These are phyloP conservation scores for Russula griseocarnosa DNA, from an alignment of 768 basidiomycete species.

Conservation along the genomic window DNA sequence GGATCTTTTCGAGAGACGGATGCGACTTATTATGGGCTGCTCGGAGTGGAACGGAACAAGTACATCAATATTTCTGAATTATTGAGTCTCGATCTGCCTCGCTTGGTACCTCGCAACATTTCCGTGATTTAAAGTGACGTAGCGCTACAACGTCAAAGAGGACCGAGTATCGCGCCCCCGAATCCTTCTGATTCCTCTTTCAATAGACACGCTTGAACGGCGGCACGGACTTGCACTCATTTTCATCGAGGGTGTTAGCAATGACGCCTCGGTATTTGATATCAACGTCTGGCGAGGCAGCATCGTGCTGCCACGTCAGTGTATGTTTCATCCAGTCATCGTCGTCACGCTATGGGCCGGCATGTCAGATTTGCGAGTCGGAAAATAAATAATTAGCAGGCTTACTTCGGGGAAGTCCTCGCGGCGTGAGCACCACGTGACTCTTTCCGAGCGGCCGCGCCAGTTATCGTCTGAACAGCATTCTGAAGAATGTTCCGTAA, in stretches of 20 bases:
- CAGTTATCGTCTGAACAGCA: conserved; percentile 92
- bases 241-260: conserved; percentile 83
- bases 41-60: background rate
- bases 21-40: background rate
- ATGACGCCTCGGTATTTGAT: conserved; percentile 90
- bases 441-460: conserved; percentile 91
- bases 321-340: conserved; percentile 93
- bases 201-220: conserved; percentile 97
- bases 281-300: conserved; percentile 72
- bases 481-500: conserved; percentile 93
- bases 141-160: background rate
- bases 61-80: background rate
- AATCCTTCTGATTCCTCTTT: conserved; percentile 8
- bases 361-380: background rate
- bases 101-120: background rate
- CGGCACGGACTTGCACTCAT: conserved; percentile 94
- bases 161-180: background rate
- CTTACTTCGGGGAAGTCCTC: conserved; percentile 93
- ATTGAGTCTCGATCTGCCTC: background rate
- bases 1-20: background rate
- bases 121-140: background rate
- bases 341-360: conserved; percentile 74
- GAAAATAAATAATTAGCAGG: background rate
- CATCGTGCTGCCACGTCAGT: conserved; percentile 85
- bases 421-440: conserved; percentile 98